A percentile compares a stretch with the other conserved stretches of the same genome.
Evolutionary conservation across 2,329 filamentous ascomycete species (phyloP).

Genomic region (Penicillium vulpinum): DNA sequence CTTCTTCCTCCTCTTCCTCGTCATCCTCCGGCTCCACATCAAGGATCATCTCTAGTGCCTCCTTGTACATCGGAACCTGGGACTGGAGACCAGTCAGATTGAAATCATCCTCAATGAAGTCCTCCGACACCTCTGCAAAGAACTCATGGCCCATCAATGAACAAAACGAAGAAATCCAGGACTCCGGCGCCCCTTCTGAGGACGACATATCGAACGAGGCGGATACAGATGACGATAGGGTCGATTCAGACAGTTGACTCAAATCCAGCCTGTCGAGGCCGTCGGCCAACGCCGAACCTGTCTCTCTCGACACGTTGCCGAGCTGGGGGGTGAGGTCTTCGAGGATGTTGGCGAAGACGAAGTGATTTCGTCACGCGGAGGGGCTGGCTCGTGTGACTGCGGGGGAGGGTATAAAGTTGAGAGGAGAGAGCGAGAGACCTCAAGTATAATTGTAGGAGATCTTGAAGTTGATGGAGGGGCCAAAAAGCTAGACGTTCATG

Average conservation of each 20-base stretch:
- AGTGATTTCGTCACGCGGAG: constrained; percentile 21
- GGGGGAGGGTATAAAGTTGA: constrained; percentile 7
- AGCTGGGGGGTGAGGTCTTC: constrained; percentile 23
- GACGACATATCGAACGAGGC: constrained; percentile 47
- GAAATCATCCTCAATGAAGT: constrained; percentile 99
- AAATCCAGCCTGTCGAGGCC: constrained; percentile 51
- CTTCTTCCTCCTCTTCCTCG: constrained; percentile 65
- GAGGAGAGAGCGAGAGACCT: not conserved
- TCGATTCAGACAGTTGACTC: constrained; percentile 48
- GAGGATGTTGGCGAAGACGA: constrained; percentile 19
- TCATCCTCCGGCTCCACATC: constrained; percentile 95
- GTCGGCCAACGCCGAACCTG: constrained; percentile 48
- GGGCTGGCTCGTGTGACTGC: constrained; percentile 1
- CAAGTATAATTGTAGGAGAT: not conserved
- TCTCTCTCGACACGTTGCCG: constrained; percentile 50
- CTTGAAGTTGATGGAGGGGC: constrained; percentile 5
- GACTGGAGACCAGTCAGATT: constrained; percentile 93
- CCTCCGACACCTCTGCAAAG: constrained; percentile 97
- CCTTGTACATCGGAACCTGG: constrained; percentile 98
- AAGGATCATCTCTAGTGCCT: constrained; percentile 98
- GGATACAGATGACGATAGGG: constrained; percentile 40
- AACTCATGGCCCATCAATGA: constrained; percentile 95
- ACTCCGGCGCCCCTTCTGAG: constrained; percentile 64
- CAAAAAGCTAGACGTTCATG: constrained; percentile 32
- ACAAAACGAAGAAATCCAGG: constrained; percentile 98